These are phyloP conservation scores for Linnemannia zychae DNA, from an alignment of 192 early-diverging fungal genomes.

Conservation along the genomic window DNA sequence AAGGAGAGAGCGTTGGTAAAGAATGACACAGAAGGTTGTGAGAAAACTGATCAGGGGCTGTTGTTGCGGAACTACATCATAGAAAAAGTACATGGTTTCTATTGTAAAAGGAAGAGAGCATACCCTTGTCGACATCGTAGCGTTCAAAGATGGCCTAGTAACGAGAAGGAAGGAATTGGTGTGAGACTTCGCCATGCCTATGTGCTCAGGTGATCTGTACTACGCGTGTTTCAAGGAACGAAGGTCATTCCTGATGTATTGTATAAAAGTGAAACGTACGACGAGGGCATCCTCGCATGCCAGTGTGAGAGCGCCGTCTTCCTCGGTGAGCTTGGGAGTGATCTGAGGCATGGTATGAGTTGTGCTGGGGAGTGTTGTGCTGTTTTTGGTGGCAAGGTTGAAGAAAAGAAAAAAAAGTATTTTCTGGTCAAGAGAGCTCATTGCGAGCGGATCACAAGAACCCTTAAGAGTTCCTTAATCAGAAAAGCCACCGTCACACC, in stretches of 20 bases:
- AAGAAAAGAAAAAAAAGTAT: not conserved
- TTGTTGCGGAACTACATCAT: not conserved
- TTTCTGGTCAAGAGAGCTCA: not conserved
- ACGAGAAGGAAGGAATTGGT: not conserved
- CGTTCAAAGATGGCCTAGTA: slow-evolving; percentile 49
- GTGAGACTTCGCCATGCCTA: not conserved
- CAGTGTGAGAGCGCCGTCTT: slow-evolving; percentile 49
- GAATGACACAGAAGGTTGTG: not conserved
- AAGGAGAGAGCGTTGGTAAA: not conserved
- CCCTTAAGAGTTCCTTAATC: no score
- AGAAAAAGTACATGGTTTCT: no score
- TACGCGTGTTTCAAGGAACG: slow-evolving; percentile 2
- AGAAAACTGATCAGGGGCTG: not conserved
- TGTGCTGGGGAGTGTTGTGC: no score
- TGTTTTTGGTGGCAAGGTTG: not conserved
- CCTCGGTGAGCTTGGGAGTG: slow-evolving; percentile 41
- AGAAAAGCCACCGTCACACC: slow-evolving; percentile 4
- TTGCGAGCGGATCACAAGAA: not conserved
- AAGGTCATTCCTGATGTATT: not conserved
- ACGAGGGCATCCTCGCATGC: slow-evolving; percentile 49
- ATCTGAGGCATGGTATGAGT: slow-evolving; percentile 35
- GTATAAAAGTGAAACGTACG: slow-evolving; percentile 19
- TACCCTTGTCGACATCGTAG: slow-evolving; percentile 52
- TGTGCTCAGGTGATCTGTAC: no score
- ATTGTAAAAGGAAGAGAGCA: not conserved